A percentile compares a stretch with the other conserved stretches of the same genome.
Conservation (phyloP, 257 asterid genomes). For the Catharanthus roseus region DNA sequence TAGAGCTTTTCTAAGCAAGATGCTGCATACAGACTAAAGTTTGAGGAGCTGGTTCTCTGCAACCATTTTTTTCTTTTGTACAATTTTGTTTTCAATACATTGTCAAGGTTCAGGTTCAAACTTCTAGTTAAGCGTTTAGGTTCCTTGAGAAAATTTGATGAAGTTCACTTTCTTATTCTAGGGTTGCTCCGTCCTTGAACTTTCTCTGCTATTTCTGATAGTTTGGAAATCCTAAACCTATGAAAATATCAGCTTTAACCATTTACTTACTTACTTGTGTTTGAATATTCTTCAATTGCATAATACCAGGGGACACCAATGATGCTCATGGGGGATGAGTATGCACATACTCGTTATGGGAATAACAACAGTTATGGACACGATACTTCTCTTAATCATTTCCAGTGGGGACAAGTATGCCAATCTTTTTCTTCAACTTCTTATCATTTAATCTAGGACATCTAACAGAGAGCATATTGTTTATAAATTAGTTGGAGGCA, state of each 20-base stretch:
- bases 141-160: slow-evolving; percentile 2
- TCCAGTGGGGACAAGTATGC: slow-evolving; percentile 88
- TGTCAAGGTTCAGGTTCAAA: neutral
- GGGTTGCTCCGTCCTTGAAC: neutral
- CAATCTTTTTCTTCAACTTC: slow-evolving; percentile 7
- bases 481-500: slow-evolving; percentile 63
- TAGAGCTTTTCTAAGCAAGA: neutral
- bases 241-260: neutral
- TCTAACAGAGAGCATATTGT: slow-evolving; percentile 17
- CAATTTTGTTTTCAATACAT: neutral
- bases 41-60: neutral
- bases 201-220: neutral
- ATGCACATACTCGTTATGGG: slow-evolving; percentile 90
- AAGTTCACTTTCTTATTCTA: neutral
- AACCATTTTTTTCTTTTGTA: neutral
- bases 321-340: slow-evolving; percentile 99
- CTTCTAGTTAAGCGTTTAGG: neutral
- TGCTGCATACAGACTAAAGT: neutral
- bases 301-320: slow-evolving; percentile 81
- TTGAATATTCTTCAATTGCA: slow-evolving; percentile 17
- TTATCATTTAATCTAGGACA: slow-evolving; percentile 7
- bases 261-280: neutral
- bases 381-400: slow-evolving; percentile 77
- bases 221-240: neutral
- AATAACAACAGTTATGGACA: slow-evolving; percentile 97